Percentiles rank a stretch among this genome's conserved stretches.
Conservation (phyloP, 371 early-diverging fungal species). For the Umbelopsis sp. region DNA sequence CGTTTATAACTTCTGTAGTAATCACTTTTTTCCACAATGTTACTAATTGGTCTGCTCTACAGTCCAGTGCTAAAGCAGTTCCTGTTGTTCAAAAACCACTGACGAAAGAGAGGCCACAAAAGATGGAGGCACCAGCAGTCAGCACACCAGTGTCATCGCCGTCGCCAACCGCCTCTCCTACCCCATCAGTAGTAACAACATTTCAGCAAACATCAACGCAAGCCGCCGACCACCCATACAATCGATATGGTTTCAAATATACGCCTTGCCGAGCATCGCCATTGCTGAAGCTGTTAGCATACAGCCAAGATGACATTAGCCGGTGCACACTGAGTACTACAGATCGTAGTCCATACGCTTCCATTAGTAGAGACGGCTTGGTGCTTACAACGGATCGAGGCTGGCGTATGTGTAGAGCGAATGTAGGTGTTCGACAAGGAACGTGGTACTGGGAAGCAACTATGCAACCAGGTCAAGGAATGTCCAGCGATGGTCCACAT, state of each 20-base stretch:
- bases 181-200: conserved; percentile 23
- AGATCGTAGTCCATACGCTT: conserved; percentile 70
- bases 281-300: conserved; percentile 53
- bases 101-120: conserved; percentile 27
- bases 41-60: not conserved
- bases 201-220: conserved; percentile 61
- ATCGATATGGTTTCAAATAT: conserved; percentile 68
- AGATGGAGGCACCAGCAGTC: not conserved
- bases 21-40: not conserved
- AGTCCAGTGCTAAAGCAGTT: conserved; percentile 26
- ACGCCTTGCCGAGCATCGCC: conserved; percentile 59
- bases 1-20: too few relatives aligned
- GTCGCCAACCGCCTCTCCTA: conserved; percentile 32
- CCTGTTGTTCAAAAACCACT: conserved; percentile 23
- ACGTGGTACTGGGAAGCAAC: conserved; percentile 73
- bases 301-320: conserved; percentile 47
- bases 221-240: conserved; percentile 53
- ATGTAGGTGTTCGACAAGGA: conserved; percentile 69
- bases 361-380: conserved; percentile 61
- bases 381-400: conserved; percentile 69
- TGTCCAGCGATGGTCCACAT: conserved; percentile 60
- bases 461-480: conserved; percentile 49
- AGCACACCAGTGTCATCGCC: conserved; percentile 72
- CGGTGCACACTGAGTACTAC: conserved; percentile 61
- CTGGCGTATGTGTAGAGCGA: conserved; percentile 72